Evolutionary conservation across 2,329 filamentous ascomycete genomes (phyloP), one percentile per base, ranked within the genome.

Genomic region (Epichloe aotearoae): DNA sequence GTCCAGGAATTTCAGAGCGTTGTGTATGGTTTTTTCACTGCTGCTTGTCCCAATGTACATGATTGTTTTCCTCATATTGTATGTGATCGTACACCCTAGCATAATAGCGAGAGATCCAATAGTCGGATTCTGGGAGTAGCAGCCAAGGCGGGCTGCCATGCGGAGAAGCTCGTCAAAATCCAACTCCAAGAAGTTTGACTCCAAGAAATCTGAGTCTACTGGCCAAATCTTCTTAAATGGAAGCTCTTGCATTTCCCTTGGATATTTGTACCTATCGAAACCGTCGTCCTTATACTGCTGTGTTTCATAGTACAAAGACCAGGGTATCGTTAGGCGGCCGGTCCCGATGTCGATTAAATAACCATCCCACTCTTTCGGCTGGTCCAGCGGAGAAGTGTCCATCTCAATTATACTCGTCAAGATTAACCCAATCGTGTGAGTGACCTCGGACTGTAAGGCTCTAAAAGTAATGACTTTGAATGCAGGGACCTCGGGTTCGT

Each of bases 401-500:
- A 30, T 30, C 8, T 42, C 49, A 0, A 62, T 44, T 1, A 64
- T 48, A 1, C 47, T 15, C 5, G 54, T 46, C 2, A 69, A 39
- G 15, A 56, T 43, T 3, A 52, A 37, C 15, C 60, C 43, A 4
- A 68, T 53, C 23, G 49, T 53, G 1, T 49, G 11, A 0, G 52
- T 53, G 5, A 65, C 52, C 7, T 50, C 34, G 10, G 46, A 11
- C 14, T 60, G 55, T 17, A 51, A 4, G 1, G 47, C 41, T 1
- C 15, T 15, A 4, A 11, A 1, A 0, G 59, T 44, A 15, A 66
- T 63, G 5, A 64, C 44, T 49, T 68, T 68, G 52, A 69, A 67
- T 61, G 63, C 67, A 1, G 65, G 59, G 0, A 61, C 51, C 0
- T 66, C 61, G 1, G 66, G 64, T 26, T 69, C 66, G 34, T 68